These are phyloP conservation scores for Psilocybe mexicana DNA, from an alignment of 1,284 basidiomycete species.

Conservation along the genomic window DNA sequence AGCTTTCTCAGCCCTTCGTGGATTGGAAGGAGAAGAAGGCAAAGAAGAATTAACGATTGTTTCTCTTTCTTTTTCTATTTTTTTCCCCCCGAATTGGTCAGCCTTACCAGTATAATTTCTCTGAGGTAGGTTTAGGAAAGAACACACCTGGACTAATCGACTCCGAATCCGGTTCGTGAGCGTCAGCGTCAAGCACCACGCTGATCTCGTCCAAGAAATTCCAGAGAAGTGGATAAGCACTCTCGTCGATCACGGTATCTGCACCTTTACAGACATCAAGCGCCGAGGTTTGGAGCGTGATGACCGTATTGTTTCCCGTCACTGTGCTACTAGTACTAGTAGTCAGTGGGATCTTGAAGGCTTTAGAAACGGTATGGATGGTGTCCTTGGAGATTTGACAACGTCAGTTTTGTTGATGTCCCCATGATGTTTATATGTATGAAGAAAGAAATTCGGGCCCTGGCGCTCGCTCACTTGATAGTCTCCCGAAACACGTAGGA, in stretches of 20 bases:
- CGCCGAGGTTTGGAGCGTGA: conserved; percentile 23
- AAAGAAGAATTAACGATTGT: neutral
- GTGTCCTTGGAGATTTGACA: conserved; percentile 9
- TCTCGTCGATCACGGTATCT: conserved; percentile 32
- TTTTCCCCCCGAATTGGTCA: neutral
- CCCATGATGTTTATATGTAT: neutral
- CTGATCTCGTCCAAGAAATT: conserved; percentile 30
- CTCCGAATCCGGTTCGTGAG: neutral
- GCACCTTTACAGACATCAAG: conserved; percentile 32
- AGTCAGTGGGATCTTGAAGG: conserved; percentile 8
- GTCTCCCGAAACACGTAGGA: conserved; percentile 17
- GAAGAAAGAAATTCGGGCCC: too few relatives aligned
- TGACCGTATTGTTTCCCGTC: neutral
- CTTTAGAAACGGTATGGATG: neutral
- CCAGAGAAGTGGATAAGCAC: conserved; percentile 31
- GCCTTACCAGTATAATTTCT: neutral
- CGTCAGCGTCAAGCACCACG: conserved; percentile 10
- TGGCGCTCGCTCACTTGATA: conserved; percentile 11
- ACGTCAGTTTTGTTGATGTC: too few relatives aligned
- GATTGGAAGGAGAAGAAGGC: too few relatives aligned
- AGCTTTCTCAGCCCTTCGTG: neutral
- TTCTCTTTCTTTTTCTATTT: neutral
- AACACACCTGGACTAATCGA: neutral
- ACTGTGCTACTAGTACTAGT: too few relatives aligned
- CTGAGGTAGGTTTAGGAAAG: neutral